Conservation (phyloP, 148 eudicot species). For the Salicornia ramosissima region DNA sequence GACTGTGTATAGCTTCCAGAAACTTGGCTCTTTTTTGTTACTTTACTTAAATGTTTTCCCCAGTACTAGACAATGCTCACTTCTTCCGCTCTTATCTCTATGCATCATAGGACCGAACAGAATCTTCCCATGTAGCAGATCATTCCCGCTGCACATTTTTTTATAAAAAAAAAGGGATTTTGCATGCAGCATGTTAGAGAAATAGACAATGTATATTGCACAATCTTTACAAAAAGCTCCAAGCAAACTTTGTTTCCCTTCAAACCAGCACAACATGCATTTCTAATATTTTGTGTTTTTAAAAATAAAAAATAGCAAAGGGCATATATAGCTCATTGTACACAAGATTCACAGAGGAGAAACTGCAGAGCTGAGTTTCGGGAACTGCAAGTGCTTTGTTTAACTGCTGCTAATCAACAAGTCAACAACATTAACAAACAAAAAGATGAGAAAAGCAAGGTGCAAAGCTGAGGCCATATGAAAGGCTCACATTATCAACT, state of each 20-base stretch:
- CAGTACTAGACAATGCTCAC: neutral
- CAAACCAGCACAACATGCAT: neutral
- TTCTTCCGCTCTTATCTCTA: neutral
- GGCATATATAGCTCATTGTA: neutral
- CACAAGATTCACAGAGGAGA: neutral
- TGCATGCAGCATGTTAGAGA: neutral
- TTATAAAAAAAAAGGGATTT: neutral
- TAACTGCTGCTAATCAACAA: too few species aligned
- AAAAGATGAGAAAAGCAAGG: too few species aligned
- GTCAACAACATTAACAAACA: too few species aligned
- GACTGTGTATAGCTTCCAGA: neutral
- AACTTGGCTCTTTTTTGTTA: neutral
- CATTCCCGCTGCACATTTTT: constrained; percentile 32
- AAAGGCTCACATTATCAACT: neutral
- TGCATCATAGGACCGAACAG: neutral
- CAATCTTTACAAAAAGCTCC: neutral
- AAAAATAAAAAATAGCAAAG: too few species aligned
- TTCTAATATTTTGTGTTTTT: too few species aligned
- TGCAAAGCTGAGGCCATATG: too few species aligned
- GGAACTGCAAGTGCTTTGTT: too few species aligned
- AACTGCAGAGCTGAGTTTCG: neutral
- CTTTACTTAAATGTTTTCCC: too few species aligned
- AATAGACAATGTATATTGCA: neutral
- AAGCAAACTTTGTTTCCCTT: neutral
- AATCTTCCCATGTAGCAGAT: neutral